Evolutionary conservation across 108 stramenopile genomes (phyloP).

Genomic region (Pseudonitzschia pungens): DNA sequence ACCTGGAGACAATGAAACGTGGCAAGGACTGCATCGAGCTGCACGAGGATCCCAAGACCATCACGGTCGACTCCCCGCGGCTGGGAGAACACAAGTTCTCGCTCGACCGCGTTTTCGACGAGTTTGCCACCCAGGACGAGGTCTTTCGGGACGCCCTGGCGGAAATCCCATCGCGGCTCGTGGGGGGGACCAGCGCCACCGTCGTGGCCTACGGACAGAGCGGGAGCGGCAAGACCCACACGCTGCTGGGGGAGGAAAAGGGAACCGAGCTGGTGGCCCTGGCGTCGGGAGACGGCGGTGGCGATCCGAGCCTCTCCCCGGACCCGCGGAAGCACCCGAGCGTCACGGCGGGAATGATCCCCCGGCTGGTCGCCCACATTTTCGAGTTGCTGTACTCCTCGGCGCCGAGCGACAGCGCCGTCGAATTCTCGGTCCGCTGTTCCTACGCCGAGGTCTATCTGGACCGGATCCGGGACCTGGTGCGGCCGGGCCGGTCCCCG

Average conservation of each 20-base stretch:
- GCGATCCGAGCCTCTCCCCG: background rate
- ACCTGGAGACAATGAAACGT: conserved; percentile 63
- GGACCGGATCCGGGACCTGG: conserved; percentile 89
- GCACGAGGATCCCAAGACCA: conserved; percentile 34
- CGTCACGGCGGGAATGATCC: conserved; percentile 63
- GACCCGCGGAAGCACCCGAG: conserved; percentile 23
- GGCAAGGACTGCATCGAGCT: conserved; percentile 62
- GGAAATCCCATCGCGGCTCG: conserved; percentile 26
- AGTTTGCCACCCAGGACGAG: conserved; percentile 45
- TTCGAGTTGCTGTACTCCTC: conserved; percentile 47
- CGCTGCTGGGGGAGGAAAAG: conserved; percentile 29
- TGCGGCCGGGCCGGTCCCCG: conserved; percentile 42
- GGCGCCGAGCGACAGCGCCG: conserved; percentile 40
- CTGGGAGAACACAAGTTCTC: conserved; percentile 56
- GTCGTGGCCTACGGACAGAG: conserved; percentile 94
- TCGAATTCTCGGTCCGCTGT: conserved; percentile 76
- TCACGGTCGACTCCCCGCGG: conserved; percentile 67
- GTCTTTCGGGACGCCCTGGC: conserved; percentile 48
- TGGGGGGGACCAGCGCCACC: conserved; percentile 58
- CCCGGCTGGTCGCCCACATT: conserved; percentile 50
- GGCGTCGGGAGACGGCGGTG: background rate
- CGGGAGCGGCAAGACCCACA: conserved; percentile 62
- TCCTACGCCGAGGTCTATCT: conserved; percentile 96
- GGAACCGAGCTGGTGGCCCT: conserved; percentile 27
- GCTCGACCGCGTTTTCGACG: conserved; percentile 62